phyloP scores from a whole-genome alignment of 495 filamentous ascomycete genomes.

The Xylaria grammica region DNA sequence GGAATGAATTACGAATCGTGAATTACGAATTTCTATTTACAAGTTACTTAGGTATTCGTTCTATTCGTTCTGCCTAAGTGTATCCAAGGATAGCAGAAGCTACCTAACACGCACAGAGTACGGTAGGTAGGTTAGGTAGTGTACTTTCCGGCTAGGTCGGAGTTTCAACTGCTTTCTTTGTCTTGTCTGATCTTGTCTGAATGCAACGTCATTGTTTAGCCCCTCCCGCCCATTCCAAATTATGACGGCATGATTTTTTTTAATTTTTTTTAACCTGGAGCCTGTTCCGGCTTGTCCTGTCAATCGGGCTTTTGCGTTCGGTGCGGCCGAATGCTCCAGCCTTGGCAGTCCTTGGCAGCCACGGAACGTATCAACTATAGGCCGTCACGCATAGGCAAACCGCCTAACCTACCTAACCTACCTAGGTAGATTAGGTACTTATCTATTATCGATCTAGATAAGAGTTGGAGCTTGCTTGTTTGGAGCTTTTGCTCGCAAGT shows the following conservation, averaged over 20 bases:
- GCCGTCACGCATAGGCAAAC: not conserved
- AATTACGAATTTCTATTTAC: too few relatives aligned
- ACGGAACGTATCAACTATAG: slow-evolving; percentile 12
- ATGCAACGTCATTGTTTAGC: slow-evolving; percentile 23
- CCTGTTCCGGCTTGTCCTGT: not conserved
- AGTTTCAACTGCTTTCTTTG: not conserved
- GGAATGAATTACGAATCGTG: too few relatives aligned
- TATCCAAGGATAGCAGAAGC: too few relatives aligned
- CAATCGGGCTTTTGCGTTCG: not conserved
- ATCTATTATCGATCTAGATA: too few relatives aligned
- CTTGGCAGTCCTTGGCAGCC: not conserved
- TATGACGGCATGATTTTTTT: slow-evolving; percentile 24
- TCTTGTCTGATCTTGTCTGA: slow-evolving; percentile 3
- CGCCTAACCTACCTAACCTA: too few relatives aligned
- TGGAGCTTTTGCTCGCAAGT: not conserved
- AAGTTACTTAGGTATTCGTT: too few relatives aligned
- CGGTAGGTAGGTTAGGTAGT: too few relatives aligned
- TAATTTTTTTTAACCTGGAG: too few relatives aligned
- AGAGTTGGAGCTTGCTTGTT: not conserved
- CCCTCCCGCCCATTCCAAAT: slow-evolving; percentile 21
- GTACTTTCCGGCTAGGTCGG: slow-evolving; percentile 17
- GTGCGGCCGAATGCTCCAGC: not conserved
- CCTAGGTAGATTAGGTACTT: too few relatives aligned
- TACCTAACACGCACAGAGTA: too few relatives aligned
- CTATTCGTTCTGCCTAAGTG: too few relatives aligned